Percentiles rank a stretch among this genome's conserved stretches.
Evolutionary conservation across 345 rosid genomes (phyloP).

Genomic region (Eucalyptus coolabah): DNA sequence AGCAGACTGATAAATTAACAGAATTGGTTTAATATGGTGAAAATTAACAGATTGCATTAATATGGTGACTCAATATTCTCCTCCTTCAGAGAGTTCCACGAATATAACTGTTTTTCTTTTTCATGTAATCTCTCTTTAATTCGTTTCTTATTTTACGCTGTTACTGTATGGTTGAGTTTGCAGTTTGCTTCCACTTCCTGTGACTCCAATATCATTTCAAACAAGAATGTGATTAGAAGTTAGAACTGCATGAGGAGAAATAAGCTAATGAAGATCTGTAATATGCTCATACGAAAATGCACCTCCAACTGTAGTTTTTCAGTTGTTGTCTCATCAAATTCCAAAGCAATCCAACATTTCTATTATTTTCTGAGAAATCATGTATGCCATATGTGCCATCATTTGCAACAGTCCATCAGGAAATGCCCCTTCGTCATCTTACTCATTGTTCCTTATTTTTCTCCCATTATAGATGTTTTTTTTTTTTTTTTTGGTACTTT

Average conservation of each 20-base stretch:
- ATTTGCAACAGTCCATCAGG: neutral
- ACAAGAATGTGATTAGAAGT: neutral
- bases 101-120: neutral
- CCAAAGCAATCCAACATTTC: neutral
- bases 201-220: neutral
- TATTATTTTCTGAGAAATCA: neutral
- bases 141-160: neutral
- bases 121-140: neutral
- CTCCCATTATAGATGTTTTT: neutral
- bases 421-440: neutral
- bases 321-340: neutral
- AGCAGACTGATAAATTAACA: neutral
- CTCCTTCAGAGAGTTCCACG: neutral
- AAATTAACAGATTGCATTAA: neutral
- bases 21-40: neutral
- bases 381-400: neutral
- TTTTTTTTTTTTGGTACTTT: neutral
- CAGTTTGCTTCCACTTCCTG: neutral
- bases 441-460: neutral
- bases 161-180: neutral
- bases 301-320: neutral
- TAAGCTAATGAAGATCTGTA: neutral
- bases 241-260: neutral
- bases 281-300: neutral
- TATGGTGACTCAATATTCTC: neutral